Percentiles rank a stretch among this genome's conserved stretches.
These are phyloP conservation scores for Bruguiera gymnorhiza DNA, from an alignment of 345 rosid genomes.

Conservation along the genomic window DNA sequence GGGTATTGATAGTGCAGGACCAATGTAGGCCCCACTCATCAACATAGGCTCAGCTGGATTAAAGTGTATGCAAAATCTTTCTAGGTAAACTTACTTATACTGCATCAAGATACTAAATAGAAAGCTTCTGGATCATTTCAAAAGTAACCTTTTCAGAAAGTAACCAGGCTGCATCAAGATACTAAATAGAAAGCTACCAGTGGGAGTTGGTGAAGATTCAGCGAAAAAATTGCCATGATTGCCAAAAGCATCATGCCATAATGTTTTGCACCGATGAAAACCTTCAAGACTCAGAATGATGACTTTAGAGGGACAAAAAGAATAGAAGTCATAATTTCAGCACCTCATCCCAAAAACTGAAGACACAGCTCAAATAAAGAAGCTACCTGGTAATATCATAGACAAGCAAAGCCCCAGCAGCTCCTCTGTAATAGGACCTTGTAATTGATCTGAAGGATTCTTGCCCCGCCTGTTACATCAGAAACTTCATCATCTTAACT, in stretches of 20 bases:
- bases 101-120: background rate
- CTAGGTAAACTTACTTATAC: background rate
- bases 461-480: conserved; percentile 76
- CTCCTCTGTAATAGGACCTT: conserved; percentile 93
- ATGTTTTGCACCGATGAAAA: no score
- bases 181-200: background rate
- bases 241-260: background rate
- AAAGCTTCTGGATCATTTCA: no score
- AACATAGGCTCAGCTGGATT: no score
- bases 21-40: no score
- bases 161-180: no score
- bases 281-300: no score
- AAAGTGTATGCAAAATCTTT: no score
- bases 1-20: no score
- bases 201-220: background rate
- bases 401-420: conserved; percentile 98
- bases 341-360: background rate
- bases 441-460: conserved; percentile 97
- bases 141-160: no score
- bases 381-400: conserved; percentile 88
- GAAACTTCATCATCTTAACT: background rate
- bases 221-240: no score
- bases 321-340: background rate
- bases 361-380: background rate
- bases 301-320: background rate